Evolutionary conservation across 306 rosid genomes (phyloP), one percentile per base, ranked within the genome.

Genomic region (Lupinus albus): DNA sequence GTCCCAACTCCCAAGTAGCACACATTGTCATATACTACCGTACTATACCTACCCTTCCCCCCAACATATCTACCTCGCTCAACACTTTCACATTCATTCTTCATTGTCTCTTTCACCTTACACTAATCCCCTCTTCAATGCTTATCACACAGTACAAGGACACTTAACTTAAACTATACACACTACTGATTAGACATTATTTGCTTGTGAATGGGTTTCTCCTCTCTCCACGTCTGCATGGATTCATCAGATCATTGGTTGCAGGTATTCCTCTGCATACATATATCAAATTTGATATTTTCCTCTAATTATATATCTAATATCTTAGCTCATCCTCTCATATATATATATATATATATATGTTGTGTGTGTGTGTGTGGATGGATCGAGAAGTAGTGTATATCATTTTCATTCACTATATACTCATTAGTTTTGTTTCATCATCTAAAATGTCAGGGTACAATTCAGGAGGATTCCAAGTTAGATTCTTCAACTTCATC

Each of bases 231-330:
- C 75, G 92, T 84, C 67, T 86, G 96, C 86, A 90, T 93, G 92
- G 97, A 93, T 41, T 86, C 97, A 11, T 85, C 99, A 44, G 96
- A 90, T 66, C 77, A 81, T 65, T 93, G 97, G 99, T 76, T 93
- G 6, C 99, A 93, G 96, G 99, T 93, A 87, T 25, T 55, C 30
- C 61, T 57, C 16, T 50, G 57, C 64, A 28, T 17, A 21, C 14
- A 61, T 44, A 20, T 18, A 47, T 56, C 30, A 25, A 25, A 25
- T 2, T 2, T 25, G 30, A 25, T 25, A 25, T 25, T 25, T 25
- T 3, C 30, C 30, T 25, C 30, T 0, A 25, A 25, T 25, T 25
- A 25, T 25, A 25, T 25, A 25, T 25, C 72, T 36, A 1, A 12
- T 64, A 32, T 73, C 52, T 17, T 3, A 32, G 35, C 13, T 70